phyloP scores from a whole-genome alignment of 2,329 filamentous ascomycete species.

The Penicillium sp. region DNA sequence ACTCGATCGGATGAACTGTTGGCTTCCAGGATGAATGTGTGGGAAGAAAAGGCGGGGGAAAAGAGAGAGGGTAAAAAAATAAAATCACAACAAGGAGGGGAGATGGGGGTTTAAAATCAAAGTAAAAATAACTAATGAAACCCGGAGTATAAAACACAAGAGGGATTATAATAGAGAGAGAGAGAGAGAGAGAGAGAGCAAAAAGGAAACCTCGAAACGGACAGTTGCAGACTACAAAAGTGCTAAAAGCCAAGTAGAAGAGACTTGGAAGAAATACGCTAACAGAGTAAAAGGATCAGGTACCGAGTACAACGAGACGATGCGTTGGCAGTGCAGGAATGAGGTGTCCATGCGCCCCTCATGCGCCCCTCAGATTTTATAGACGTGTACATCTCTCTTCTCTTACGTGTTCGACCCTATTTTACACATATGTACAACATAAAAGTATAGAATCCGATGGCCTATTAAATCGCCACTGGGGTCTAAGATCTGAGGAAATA shows the following conservation, averaged over 20 bases:
- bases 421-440: background rate
- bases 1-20: conserved; percentile 14
- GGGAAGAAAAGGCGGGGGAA: conserved; percentile 4
- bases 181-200: background rate
- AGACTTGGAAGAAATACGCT: background rate
- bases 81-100: conserved; percentile 4
- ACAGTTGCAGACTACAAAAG: conserved; percentile 28
- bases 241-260: conserved; percentile 6
- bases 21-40: conserved; percentile 21
- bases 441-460: background rate
- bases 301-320: conserved; percentile 25
- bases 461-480: background rate
- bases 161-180: background rate
- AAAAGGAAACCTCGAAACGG: conserved; percentile 32
- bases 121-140: conserved; percentile 2
- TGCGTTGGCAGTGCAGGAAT: conserved; percentile 36
- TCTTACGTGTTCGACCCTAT: background rate
- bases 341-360: conserved; percentile 28
- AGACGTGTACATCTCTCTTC: conserved; percentile 1
- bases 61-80: background rate
- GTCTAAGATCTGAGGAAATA: background rate
- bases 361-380: conserved; percentile 29
- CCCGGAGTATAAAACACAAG: conserved; percentile 7
- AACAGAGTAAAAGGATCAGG: background rate
- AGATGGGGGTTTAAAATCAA: conserved; percentile 8